Evolutionary conservation across 169 alveolate species (phyloP).

Genomic region (Amoebophrya sp.): DNA sequence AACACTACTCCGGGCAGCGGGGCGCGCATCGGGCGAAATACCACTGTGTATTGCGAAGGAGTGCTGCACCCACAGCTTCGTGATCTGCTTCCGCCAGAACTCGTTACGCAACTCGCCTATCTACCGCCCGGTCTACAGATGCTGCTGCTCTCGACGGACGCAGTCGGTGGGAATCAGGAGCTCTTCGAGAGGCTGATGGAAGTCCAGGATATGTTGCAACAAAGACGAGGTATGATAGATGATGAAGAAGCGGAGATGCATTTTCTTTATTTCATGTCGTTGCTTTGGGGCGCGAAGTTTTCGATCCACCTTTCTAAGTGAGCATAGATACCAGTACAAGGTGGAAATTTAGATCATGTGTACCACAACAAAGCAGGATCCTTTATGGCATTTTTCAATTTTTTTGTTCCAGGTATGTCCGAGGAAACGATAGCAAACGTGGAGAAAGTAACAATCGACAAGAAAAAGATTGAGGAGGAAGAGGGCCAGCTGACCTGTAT

Average conservation of each 20-base stretch:
- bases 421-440: neutral
- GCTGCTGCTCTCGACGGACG: conserved; percentile 27
- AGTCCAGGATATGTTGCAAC: conserved; percentile 15
- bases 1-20: neutral
- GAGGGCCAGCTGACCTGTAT: neutral
- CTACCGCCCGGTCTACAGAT: conserved; percentile 35
- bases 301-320: no score
- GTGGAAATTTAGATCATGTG: no score
- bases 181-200: conserved; percentile 33
- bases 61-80: conserved; percentile 22
- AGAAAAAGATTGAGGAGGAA: neutral
- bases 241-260: neutral
- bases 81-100: conserved; percentile 24
- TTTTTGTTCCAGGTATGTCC: neutral
- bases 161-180: conserved; percentile 15
- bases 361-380: no score
- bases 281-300: no score
- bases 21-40: neutral
- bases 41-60: conserved; percentile 28
- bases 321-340: no score
- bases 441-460: neutral
- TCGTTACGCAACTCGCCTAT: conserved; percentile 27
- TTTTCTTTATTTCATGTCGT: neutral
- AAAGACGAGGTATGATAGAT: neutral
- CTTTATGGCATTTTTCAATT: no score